phyloP scores from a whole-genome alignment of 2,329 filamentous ascomycete genomes.

The Epicoccum sorghinum region DNA sequence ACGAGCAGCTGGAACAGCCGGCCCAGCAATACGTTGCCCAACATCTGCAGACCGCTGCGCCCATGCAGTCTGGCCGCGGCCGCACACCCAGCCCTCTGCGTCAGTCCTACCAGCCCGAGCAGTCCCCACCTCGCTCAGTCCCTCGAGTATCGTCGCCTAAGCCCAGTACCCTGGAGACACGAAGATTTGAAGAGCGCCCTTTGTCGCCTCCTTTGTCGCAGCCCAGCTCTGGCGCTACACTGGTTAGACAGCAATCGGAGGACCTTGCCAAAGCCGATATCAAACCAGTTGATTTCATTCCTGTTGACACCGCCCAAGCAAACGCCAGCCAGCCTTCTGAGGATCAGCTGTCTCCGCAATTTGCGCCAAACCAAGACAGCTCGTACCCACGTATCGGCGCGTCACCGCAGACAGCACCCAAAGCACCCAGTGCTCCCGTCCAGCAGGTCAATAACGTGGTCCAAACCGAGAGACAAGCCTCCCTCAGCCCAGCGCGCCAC shows the following conservation, averaged over 20 bases:
- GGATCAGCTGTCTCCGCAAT: constrained; percentile 23
- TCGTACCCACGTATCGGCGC: constrained; percentile 32
- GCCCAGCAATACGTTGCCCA: constrained; percentile 29
- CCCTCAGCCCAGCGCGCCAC: constrained; percentile 68
- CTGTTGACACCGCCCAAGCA: constrained; percentile 26
- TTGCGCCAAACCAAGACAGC: constrained; percentile 34
- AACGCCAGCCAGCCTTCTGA: constrained; percentile 29
- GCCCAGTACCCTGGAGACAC: constrained; percentile 3
- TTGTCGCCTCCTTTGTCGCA: constrained; percentile 11
- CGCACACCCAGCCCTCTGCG: constrained; percentile 30
- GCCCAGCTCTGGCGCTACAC: constrained; percentile 3
- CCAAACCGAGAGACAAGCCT: constrained; percentile 44
- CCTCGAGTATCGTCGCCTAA: constrained; percentile 16
- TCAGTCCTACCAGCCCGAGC: constrained; percentile 19
- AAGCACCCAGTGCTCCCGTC: constrained; percentile 12
- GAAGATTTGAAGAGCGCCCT: constrained; percentile 14
- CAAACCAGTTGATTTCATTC: constrained; percentile 11
- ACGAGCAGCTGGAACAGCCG: constrained; percentile 33
- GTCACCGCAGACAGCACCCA: constrained; percentile 14
- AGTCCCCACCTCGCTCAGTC: constrained; percentile 15
- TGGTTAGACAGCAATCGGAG: constrained; percentile 44
- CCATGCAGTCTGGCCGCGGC: constrained; percentile 13
- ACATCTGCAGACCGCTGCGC: constrained; percentile 21
- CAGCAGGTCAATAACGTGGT: constrained; percentile 25
- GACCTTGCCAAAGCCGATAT: constrained; percentile 52